phyloP scores from a whole-genome alignment of 108 stramenopile species.

The Cyclotella kingstonii region DNA sequence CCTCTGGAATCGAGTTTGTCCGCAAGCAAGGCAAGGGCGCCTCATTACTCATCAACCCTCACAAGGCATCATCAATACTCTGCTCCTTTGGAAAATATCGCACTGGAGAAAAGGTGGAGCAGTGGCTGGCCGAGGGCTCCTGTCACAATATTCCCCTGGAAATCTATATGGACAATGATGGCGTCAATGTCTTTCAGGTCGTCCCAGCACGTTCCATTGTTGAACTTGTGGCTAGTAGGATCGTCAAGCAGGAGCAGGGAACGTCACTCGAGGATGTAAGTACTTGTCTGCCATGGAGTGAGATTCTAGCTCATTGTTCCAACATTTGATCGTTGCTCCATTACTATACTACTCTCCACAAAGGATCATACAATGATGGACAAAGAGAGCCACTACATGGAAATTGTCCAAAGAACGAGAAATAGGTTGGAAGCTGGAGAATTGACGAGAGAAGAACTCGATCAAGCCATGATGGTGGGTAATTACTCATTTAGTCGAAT shows the following conservation, averaged over 20 bases:
- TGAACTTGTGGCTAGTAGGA: constrained; percentile 43
- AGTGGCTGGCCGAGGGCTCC: constrained; percentile 55
- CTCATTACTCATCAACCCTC: neutral
- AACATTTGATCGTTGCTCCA: no score
- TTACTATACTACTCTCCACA: no score
- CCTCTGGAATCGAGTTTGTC: constrained; percentile 55
- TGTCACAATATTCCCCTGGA: constrained; percentile 34
- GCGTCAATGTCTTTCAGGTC: constrained; percentile 20
- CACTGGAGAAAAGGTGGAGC: constrained; percentile 52
- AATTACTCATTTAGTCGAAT: no score
- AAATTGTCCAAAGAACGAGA: constrained; percentile 53
- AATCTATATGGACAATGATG: constrained; percentile 1
- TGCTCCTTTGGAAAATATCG: constrained; percentile 49
- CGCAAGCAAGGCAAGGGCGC: constrained; percentile 35
- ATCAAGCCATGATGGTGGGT: constrained; percentile 33
- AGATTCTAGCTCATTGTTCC: neutral
- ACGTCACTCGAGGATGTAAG: constrained; percentile 8
- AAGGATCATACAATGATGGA: constrained; percentile 6
- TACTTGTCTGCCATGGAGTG: neutral
- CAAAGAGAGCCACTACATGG: constrained; percentile 21
- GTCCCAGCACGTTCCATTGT: constrained; percentile 45
- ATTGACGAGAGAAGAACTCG: constrained; percentile 40
- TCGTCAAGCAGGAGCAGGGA: constrained; percentile 10
- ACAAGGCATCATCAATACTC: constrained; percentile 34
- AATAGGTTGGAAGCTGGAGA: constrained; percentile 44